phyloP scores from a whole-genome alignment of 2,329 filamentous ascomycete species.

The Zymoseptoria passerinii region DNA sequence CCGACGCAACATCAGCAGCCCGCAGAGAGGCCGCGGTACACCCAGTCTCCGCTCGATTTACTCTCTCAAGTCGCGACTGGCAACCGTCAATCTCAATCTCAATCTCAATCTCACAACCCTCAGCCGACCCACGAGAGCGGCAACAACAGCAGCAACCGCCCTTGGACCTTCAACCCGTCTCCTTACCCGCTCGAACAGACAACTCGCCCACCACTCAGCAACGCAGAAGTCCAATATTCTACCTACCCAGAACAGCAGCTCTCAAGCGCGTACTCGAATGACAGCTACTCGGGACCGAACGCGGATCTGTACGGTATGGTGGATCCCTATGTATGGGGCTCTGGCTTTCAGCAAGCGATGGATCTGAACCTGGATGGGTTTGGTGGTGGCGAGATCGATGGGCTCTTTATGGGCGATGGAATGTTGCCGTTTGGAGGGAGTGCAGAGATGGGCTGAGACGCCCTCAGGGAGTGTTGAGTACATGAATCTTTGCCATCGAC shows the following conservation, averaged over 20 bases:
- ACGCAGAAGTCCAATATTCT: slow-evolving; percentile 14
- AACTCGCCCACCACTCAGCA: slow-evolving; percentile 7
- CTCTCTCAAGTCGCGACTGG: slow-evolving; percentile 21
- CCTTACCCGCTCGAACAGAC: slow-evolving; percentile 17
- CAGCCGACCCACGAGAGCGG: not conserved
- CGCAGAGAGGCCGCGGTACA: slow-evolving; percentile 1
- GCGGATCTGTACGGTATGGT: slow-evolving; percentile 5
- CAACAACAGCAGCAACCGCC: slow-evolving; percentile 7
- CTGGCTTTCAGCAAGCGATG: slow-evolving; percentile 31
- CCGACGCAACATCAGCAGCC: slow-evolving; percentile 2
- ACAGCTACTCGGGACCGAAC: not conserved
- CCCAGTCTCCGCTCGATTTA: slow-evolving; percentile 18
- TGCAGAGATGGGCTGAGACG: not conserved
- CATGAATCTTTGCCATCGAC: no score
- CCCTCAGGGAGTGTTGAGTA: not conserved
- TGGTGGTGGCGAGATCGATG: slow-evolving; percentile 25
- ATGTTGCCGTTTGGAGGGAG: slow-evolving; percentile 19
- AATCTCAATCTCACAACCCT: not conserved
- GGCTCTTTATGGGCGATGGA: slow-evolving; percentile 25
- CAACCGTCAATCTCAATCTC: slow-evolving; percentile 4
- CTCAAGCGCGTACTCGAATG: not conserved
- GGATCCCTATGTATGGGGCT: slow-evolving; percentile 25
- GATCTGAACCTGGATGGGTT: slow-evolving; percentile 27
- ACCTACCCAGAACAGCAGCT: slow-evolving; percentile 6
- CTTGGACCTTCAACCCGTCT: slow-evolving; percentile 17